Evolutionary conservation across 139 green algal species (phyloP), one percentile per base, ranked within the genome.

Genomic region (Chlorella sorokiniana): DNA sequence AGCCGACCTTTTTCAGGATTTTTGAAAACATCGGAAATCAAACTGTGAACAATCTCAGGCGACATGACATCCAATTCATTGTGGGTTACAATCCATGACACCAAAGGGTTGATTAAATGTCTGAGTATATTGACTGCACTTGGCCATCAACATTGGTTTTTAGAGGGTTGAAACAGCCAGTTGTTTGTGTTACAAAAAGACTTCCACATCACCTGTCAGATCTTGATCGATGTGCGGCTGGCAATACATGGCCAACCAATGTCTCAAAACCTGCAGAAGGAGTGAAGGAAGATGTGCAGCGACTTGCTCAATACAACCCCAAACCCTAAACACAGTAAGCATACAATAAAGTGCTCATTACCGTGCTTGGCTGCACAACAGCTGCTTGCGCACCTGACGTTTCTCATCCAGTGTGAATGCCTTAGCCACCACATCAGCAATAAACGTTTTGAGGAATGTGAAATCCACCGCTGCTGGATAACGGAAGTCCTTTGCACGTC

Each of bases 41-140:
- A 83, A 20, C 56, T 54, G 0, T 88, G 63, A 29, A 94, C 73
- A 6, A 90, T 29, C 2, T 76, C 69, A 18, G 79, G 40, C 0
- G 85, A 78, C n/a, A 95, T 56, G 29, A 92, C 79, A 16, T 86
- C 75, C 41, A 63, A 44, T 52, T 93, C 80, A 2, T 84, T 79
- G 54, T 87, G 84, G 31, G 91, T 87, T 37, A 96, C 84, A 1
- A 84, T 63, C 59, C 88, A 78, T 31, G 78, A 77, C 44, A 99
- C 73, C 85, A 98, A 88, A 16, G 96, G 96, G 16, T 92, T 91
- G 44, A 99, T 84, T 10, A 98, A 74, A 41, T 95, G 82, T 62
- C 92, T 86, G 65, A 97, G 78, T 22, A 89, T 88, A 35, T 83
- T 81, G 18, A 95, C 91, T 80, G 92, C 82, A 76, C n/a, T n/a